Conservation (phyloP, 768 basidiomycete species). For the Lactarius indigo region DNA sequence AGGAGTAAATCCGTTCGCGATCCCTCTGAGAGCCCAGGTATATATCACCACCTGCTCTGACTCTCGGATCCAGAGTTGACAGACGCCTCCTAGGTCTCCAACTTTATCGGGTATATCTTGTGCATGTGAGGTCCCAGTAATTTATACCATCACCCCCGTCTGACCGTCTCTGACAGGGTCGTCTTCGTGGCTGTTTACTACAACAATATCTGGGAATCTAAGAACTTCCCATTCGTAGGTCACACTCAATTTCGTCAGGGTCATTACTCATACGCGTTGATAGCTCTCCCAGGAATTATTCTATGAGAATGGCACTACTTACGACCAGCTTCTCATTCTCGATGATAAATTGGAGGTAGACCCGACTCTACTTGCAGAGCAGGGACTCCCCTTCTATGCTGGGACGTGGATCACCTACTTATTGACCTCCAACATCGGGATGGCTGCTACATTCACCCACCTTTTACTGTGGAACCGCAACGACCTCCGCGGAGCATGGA, state of each 20-base stretch:
- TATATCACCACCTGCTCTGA: neutral
- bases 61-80: neutral
- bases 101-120: slow-evolving; percentile 47
- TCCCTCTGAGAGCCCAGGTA: slow-evolving; percentile 49
- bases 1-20: slow-evolving; percentile 45
- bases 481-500: slow-evolving; percentile 44
- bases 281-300: slow-evolving; percentile 29
- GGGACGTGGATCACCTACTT: slow-evolving; percentile 48
- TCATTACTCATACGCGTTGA: neutral
- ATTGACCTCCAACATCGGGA: slow-evolving; percentile 44
- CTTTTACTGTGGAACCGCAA: slow-evolving; percentile 46
- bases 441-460: slow-evolving; percentile 49
- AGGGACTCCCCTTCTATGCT: slow-evolving; percentile 47
- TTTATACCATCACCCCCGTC: neutral
- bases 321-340: slow-evolving; percentile 31
- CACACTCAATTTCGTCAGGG: neutral
- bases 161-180: slow-evolving; percentile 21
- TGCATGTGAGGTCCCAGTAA: slow-evolving; percentile 42
- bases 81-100: slow-evolving; percentile 36
- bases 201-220: slow-evolving; percentile 29
- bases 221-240: slow-evolving; percentile 23
- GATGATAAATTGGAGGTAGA: slow-evolving; percentile 43
- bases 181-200: slow-evolving; percentile 31
- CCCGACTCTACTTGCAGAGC: slow-evolving; percentile 36
- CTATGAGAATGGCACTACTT: slow-evolving; percentile 28